phyloP scores from a whole-genome alignment of 2,329 filamentous ascomycete genomes.

The Diaporthe vaccinii region DNA sequence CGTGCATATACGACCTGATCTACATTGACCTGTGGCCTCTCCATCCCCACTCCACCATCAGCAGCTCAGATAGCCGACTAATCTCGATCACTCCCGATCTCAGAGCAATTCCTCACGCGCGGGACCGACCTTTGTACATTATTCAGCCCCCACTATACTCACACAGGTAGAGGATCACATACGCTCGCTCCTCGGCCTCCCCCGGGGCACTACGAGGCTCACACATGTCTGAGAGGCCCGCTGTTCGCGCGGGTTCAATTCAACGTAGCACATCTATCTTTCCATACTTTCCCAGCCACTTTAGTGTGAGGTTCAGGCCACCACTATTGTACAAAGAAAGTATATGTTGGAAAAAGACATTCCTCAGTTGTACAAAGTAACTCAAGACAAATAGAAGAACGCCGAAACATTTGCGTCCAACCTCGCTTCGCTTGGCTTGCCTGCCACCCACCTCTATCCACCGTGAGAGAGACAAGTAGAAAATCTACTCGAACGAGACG shows the following conservation, averaged over 20 bases:
- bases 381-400: background rate
- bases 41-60: background rate
- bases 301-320: background rate
- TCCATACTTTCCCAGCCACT: background rate
- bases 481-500: constrained; percentile 51
- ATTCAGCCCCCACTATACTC: background rate
- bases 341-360: background rate
- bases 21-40: background rate
- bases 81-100: constrained; percentile 20
- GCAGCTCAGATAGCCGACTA: background rate
- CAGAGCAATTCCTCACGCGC: background rate
- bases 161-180: background rate
- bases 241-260: background rate
- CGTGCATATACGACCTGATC: background rate
- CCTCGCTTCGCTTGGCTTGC: constrained; percentile 18
- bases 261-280: constrained; percentile 4
- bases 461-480: background rate
- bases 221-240: constrained; percentile 17
- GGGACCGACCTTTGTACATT: background rate
- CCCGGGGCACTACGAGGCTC: background rate
- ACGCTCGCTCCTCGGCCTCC: background rate
- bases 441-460: background rate
- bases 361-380: constrained; percentile 24
- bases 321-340: constrained; percentile 23
- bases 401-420: constrained; percentile 8